phyloP scores from a whole-genome alignment of 129 eudicot species.

The Pulicaria dysenterica region DNA sequence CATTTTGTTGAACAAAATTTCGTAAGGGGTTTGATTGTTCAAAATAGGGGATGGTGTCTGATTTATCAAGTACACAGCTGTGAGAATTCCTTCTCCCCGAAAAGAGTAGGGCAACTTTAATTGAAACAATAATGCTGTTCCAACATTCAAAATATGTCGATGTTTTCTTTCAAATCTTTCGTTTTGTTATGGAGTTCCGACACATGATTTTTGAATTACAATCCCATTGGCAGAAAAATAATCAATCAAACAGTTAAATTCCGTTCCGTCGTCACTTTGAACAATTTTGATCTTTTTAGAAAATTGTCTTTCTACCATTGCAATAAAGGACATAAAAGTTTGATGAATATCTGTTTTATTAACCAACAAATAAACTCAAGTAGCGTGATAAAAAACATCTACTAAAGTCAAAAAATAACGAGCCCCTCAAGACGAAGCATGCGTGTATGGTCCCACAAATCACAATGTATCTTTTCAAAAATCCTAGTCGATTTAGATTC shows the following conservation, averaged over 20 bases:
- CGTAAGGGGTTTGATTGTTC: slow-evolving; percentile 16
- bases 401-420: slow-evolving; percentile 21
- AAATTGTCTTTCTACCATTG: slow-evolving; percentile 25
- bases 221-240: slow-evolving; percentile 24
- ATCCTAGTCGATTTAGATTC: not conserved
- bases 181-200: slow-evolving; percentile 30
- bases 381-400: not conserved
- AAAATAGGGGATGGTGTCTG: slow-evolving; percentile 22
- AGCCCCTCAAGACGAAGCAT: slow-evolving; percentile 13
- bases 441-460: slow-evolving; percentile 32
- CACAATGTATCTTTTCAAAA: slow-evolving; percentile 35
- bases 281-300: not conserved
- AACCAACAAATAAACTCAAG: slow-evolving; percentile 9
- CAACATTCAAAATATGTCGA: slow-evolving; percentile 28
- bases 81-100: slow-evolving; percentile 40
- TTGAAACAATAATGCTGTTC: slow-evolving; percentile 31
- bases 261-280: not conserved
- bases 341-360: slow-evolving; percentile 16
- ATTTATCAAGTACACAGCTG: slow-evolving; percentile 31
- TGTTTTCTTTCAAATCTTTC: slow-evolving; percentile 30
- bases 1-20: slow-evolving; percentile 3
- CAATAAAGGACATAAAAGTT: slow-evolving; percentile 17
- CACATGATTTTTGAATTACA: slow-evolving; percentile 19
- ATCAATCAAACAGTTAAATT: not conserved
- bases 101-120: slow-evolving; percentile 23